Base-by-base conservation (phyloP, 257 asterid genomes). In the Gardenia jasminoides region DNA sequence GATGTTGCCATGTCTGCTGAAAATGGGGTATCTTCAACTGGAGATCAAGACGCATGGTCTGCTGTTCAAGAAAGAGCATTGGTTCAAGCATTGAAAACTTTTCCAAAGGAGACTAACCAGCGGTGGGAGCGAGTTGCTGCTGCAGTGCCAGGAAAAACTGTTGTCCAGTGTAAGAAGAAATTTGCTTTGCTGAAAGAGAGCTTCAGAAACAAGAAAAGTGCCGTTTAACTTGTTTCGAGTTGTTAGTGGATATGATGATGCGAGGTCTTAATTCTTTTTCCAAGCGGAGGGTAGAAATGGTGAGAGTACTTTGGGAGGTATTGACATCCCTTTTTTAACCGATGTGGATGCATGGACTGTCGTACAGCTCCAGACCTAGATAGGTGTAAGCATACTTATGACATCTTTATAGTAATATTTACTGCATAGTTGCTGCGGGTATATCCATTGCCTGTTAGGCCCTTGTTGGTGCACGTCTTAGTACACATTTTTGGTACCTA, bases 61-160 rank as follows among this genome's bases (percentile, higher is more conserved):
- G 93, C 90, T 19, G 90, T 87, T 74, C 96, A 95, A 76, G 98
- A 95, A 85, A 90, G 88, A 84, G 97, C 96, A 7, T 75, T 95
- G 86, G 74, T 95, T 82, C 96, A 93, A 79, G 99, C 99, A 67
- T 87, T 95, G 56, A 95, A 93, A 86, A 89, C 97, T 78, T 88
- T 95, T 78, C 96, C 98, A 13, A 95, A 91, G 82, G 99, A 93
- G 52, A 82, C 89, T 54, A 90, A 77, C 86, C 96, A 95, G 82
- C 82, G 99, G 1, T 95, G 99, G 98, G 99, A 95, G 81, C 92
- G 90, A 2, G 88, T 95, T 11, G 92, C 97, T 28, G 86, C 94
- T 47, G 97, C 97, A 36, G 97, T 95, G 78, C 93, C 92, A 1
- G 98, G 97, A 47, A 95, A 91, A 88, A 86, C 90, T 1, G 82